phyloP scores from a whole-genome alignment of 2,329 filamentous ascomycete genomes.

The Verticillium nonalfalfae region DNA sequence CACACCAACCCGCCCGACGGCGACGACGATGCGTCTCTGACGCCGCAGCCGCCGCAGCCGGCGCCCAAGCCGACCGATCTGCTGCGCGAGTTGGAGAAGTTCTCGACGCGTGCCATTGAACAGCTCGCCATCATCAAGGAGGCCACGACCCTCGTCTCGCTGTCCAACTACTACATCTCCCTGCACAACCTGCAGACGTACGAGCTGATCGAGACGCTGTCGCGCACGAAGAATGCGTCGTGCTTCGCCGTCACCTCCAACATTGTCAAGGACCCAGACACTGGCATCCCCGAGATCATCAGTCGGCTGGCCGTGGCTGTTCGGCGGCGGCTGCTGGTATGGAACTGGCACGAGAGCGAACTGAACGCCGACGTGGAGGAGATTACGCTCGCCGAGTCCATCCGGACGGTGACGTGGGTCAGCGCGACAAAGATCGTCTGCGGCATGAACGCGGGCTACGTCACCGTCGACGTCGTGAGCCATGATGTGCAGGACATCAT shows the following conservation, averaged over 20 bases:
- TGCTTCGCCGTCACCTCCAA: slow-evolving; percentile 93
- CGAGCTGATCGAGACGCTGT: slow-evolving; percentile 69
- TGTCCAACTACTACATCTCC: slow-evolving; percentile 85
- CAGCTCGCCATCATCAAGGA: slow-evolving; percentile 96
- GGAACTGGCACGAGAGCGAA: slow-evolving; percentile 96
- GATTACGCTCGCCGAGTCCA: slow-evolving; percentile 72
- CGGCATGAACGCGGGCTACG: slow-evolving; percentile 86
- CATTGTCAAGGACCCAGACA: slow-evolving; percentile 82
- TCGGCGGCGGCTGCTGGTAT: slow-evolving; percentile 81
- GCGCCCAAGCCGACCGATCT: slow-evolving; percentile 65
- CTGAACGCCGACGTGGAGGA: slow-evolving; percentile 68
- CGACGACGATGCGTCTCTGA: slow-evolving; percentile 3
- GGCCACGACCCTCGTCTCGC: slow-evolving; percentile 80
- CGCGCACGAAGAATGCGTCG: slow-evolving; percentile 79
- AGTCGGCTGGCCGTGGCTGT: slow-evolving; percentile 87
- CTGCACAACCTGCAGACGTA: slow-evolving; percentile 87
- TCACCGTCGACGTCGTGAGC: slow-evolving; percentile 78
- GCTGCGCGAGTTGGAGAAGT: slow-evolving; percentile 87
- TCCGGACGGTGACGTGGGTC: slow-evolving; percentile 88
- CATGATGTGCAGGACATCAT: slow-evolving; percentile 70
- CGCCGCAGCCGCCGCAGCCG: slow-evolving; percentile 9
- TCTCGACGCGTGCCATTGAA: slow-evolving; percentile 83
- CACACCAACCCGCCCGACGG: slow-evolving; percentile 20
- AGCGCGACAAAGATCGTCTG: slow-evolving; percentile 81
- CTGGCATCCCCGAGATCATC: slow-evolving; percentile 87